Base-by-base conservation (phyloP, 768 basidiomycete species). In the Podaxis sp. region DNA sequence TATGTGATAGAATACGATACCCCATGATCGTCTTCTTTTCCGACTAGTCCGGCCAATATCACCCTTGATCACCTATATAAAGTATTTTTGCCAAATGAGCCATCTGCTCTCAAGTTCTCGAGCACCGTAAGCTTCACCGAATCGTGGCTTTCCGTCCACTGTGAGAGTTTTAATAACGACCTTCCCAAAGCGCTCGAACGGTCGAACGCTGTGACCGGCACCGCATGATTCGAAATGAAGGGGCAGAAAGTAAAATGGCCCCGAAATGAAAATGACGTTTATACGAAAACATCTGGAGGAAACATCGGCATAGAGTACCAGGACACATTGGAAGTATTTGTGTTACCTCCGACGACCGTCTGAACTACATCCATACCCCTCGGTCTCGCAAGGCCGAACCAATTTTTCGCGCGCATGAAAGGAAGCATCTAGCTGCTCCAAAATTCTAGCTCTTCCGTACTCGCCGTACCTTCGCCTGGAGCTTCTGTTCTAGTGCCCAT, bases 111-210 rank as follows among this genome's bases (percentile, higher is more conserved):
- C 13, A 9, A 33, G 40, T 55, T 61, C 60, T 33, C 36, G 2
- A 6, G 9, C 49, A 11, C 2, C 4, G 6, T 12, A 40, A 52
- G 30, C 38, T 24, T 52, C 48, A 19, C 6, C 58, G 33, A 59
- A 22, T 17, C 30, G 26, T 51, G 58, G 28, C 42, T 33, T 52
- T 60, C 38, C 39, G 46, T 30, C 38, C 46, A 60, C 59, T 52
- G 59, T 60, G 48, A 52, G 57, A 59, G 57, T 17, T 46, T 44
- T 44, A 60, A 52, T 52, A 9, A 52, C 33, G 19, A 39, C 48
- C n/a, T 36, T 49, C 46, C 30, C 33, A 49, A 38, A 38, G 46
- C 33, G 28, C 57, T 56, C 38, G 54, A 39, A 33, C 12, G 54
- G 24, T 11, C 3, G 19, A 24, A 57, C 44, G 22, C 17, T 19